phyloP scores from a whole-genome alignment of 768 basidiomycete genomes.

The Phylloporus sp. region DNA sequence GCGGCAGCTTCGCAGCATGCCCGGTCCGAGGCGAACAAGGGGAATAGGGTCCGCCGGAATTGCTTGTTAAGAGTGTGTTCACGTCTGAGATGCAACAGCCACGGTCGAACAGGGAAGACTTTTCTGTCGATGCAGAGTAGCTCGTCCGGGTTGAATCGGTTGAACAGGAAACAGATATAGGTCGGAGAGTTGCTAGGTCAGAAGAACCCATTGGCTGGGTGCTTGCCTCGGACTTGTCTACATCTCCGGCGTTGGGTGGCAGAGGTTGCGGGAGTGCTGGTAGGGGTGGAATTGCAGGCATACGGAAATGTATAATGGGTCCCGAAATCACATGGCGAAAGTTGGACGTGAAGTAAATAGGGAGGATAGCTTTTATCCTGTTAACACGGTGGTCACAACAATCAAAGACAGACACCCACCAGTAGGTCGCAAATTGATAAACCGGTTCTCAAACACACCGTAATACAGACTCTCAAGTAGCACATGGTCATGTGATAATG shows the following conservation, averaged over 20 bases:
- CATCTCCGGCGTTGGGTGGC: conserved; percentile 27
- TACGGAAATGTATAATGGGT: conserved; percentile 59
- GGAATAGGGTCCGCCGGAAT: conserved; percentile 19
- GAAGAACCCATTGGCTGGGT: conserved; percentile 12
- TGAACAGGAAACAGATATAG: conserved; percentile 51
- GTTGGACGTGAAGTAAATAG: conserved; percentile 66
- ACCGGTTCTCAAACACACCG: conserved; percentile 65
- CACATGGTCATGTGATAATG: conserved; percentile 61
- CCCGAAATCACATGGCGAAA: conserved; percentile 63
- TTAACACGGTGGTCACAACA: conserved; percentile 4
- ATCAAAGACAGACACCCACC: conserved; percentile 37
- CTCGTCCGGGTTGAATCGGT: conserved; percentile 36
- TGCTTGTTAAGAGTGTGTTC: conserved; percentile 20
- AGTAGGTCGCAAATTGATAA: conserved; percentile 68
- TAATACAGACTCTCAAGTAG: conserved; percentile 63
- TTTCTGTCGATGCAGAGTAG: conserved; percentile 32
- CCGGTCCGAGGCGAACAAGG: conserved; percentile 10
- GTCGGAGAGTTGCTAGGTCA: conserved; percentile 27
- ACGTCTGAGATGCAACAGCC: conserved; percentile 27
- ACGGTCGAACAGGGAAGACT: conserved; percentile 29
- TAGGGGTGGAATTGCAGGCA: conserved; percentile 66
- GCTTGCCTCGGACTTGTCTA: conserved; percentile 22
- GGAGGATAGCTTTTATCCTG: conserved; percentile 51
- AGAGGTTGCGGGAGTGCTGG: conserved; percentile 39
- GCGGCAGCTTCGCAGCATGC: conserved; percentile 21